Conservation (phyloP, 139 green algal genomes). For the Helicosporidium sp. region DNA sequence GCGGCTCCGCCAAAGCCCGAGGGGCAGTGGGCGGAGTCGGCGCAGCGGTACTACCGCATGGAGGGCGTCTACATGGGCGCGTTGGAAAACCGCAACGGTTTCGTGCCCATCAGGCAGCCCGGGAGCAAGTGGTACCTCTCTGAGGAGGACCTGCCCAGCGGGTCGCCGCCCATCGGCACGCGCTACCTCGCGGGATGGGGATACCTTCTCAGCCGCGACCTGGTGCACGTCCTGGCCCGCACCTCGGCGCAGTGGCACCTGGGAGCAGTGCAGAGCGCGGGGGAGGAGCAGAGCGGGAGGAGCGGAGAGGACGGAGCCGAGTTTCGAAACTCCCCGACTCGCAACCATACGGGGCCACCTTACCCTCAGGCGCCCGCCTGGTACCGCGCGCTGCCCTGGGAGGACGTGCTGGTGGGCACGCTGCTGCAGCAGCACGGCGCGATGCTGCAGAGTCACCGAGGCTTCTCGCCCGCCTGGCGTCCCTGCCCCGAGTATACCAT, state of each 20-base stretch:
- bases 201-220: conserved; percentile 37
- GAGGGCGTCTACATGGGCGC: conserved; percentile 16
- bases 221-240: too few species aligned
- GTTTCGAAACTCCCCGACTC: too few species aligned
- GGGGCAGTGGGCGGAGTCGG: too few species aligned
- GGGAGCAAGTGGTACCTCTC: conserved; percentile 37
- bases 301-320: too few species aligned
- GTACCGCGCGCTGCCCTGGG: conserved; percentile 27
- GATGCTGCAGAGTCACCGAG: conserved; percentile 14
- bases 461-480: conserved; percentile 37
- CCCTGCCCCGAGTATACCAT: conserved; percentile 23
- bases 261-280: too few species aligned
- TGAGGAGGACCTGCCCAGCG: conserved; percentile 23
- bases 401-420: conserved; percentile 38
- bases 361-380: conserved; percentile 16
- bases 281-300: too few species aligned
- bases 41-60: conserved; percentile 3
- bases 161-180: conserved; percentile 9
- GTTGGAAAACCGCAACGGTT: conserved; percentile 26
- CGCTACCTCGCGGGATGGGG: conserved; percentile 29
- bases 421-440: conserved; percentile 15
- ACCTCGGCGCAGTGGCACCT: too few species aligned
- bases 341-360: too few species aligned
- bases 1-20: too few species aligned
- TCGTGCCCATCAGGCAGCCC: conserved; percentile 19